Base-by-base conservation (phyloP, 495 filamentous ascomycete genomes). In the Tuber umbilicatum region DNA sequence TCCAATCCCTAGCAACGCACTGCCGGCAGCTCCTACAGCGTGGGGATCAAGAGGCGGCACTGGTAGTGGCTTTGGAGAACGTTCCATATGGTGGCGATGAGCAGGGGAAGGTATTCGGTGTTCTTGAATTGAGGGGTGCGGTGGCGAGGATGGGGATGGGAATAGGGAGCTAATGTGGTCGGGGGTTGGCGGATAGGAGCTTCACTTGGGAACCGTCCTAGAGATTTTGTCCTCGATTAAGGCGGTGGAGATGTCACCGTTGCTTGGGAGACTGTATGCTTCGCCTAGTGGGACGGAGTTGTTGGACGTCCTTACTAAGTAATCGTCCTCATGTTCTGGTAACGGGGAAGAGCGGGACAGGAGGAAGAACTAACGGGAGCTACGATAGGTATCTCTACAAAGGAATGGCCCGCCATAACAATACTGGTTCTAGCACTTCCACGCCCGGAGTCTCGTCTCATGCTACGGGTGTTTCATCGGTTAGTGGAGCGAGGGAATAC, bases 191-290 rank as follows among this genome's bases (percentile, higher is more conserved):
- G 27, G 1, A 60, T 76, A 89, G 89, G 89, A 92, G 73, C 84
- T 91, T 40, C 90, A 93, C 80, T 84, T 91, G 69, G 86, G 88
- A 14, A 89, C 89, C 12, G 88, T 93, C 5, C 87, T 89, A 38
- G 91, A 93, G 78, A 90, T 92, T 47, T 84, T 93, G 67, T 90
- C 91, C 76, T 90, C 89, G 12, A 92, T 92, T 73, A 88, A 90
- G n/a, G 89, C 90, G 82, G 86, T 88, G 2, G 91, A 93, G 76
- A 92, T 93, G 90, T 87, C 89, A 6, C 87, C 88, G 5, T 86
- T 92, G 27, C 84, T 93, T 37, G 86, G 86, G 72, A 87, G 87
- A 16, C 86, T 92, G 69, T 90, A 90, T 82, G 82, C 84, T 23
- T 86, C 87, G 2, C 84, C 89, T 39, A 86, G 86, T 21, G 90